Evolutionary conservation across 2,329 filamentous ascomycete genomes (phyloP), one percentile per base, ranked within the genome.

Genomic region (Aaosphaeria arxii): DNA sequence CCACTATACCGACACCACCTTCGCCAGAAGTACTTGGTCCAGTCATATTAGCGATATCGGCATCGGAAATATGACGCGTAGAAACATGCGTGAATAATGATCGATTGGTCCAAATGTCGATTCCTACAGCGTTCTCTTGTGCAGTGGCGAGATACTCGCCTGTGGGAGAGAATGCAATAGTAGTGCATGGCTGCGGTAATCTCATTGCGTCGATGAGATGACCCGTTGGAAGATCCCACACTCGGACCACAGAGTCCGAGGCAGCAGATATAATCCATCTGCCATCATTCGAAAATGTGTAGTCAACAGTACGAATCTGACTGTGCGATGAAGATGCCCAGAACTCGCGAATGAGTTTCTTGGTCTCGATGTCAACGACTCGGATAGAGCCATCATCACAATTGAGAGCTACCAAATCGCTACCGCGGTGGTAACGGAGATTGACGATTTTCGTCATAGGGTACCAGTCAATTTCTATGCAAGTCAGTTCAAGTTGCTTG

Each of bases 81-180:
- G 91, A 86, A 0, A 96, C 84, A 59, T 96, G 91, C 47, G 86
- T 88, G 76, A 96, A 99, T 1, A 97, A 77, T 0, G 88, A 87
- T 63, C 89, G 89, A 72, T 99, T 99, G 24, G 89, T 96, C 92
- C 94, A 99, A 42, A 99, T 83, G 57, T 89, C 86, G n/a, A 99
- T 86, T 9, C 94, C 94, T 1, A 96, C 81, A 54, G 86, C 84
- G 48, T 87, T 88, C 46, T 90, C 84, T 45, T 91, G 85, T 0
- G 91, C 87, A 4, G 91, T 94, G 4, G 94, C 94, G n/a, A 99
- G 80, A 61, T 91, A 97, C 63, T 99, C 94, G 11, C 92, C 94
- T 0, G 90, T 95, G 1, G 79, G 79, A 0, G 94, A 96, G 76
- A 97, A 95, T 6, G 91, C 84, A 9, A 99, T 76, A 2, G 90